Evolutionary conservation across 2,329 filamentous ascomycete species (phyloP).

Genomic region (Dactylonectria macrodidyma): DNA sequence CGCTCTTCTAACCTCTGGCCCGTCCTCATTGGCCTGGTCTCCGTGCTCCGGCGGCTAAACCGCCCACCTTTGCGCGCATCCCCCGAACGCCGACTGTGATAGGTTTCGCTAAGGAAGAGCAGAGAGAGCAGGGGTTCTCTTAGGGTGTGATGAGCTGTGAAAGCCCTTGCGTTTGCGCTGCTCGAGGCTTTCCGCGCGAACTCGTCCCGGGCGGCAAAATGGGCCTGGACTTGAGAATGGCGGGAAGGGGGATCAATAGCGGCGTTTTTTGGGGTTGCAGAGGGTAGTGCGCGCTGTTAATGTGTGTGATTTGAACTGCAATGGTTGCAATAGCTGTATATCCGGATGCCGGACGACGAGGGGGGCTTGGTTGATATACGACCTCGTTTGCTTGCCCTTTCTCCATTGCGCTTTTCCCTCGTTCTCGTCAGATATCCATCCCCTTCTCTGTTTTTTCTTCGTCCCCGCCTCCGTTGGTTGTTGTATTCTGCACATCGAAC

Average conservation of each 20-base stretch:
- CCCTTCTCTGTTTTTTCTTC: slow-evolving; percentile 3
- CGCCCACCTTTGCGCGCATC: background rate
- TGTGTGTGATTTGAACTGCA: slow-evolving; percentile 1
- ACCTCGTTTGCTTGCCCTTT: background rate
- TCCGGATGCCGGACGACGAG: background rate
- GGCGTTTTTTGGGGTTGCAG: background rate
- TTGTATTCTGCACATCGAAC: background rate
- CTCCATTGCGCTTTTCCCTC: slow-evolving; percentile 1
- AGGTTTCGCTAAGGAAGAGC: background rate
- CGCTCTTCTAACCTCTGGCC: background rate
- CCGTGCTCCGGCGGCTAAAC: background rate
- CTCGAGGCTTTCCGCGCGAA: background rate
- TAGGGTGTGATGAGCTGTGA: background rate
- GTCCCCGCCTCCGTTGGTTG: background rate
- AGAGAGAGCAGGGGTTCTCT: background rate
- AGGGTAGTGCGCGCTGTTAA: background rate
- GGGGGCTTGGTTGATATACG: background rate
- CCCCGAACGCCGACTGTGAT: slow-evolving; percentile 7
- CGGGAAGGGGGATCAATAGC: background rate
- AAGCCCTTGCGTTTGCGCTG: background rate
- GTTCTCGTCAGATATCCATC: background rate
- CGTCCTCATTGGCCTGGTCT: background rate
- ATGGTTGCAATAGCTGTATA: background rate
- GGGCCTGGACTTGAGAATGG: background rate
- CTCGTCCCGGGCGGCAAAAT: background rate